phyloP scores from a whole-genome alignment of 345 rosid genomes.

The Melastoma malabathricum region DNA sequence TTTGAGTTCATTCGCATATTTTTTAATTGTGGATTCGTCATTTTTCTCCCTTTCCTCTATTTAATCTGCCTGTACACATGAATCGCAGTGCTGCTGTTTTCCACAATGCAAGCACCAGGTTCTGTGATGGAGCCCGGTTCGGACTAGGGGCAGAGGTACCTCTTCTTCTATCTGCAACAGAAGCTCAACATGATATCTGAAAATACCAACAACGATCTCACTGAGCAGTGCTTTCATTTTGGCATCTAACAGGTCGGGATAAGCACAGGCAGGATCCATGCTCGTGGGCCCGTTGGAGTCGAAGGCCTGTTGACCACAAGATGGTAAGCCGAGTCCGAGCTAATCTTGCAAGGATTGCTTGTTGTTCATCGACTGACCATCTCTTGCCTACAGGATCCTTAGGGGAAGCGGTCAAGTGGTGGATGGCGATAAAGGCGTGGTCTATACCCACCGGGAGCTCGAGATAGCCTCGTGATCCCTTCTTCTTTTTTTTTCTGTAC shows the following conservation, averaged over 20 bases:
- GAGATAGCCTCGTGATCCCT: too few relatives aligned
- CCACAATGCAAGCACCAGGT: constrained; percentile 95
- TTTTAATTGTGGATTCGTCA: too few relatives aligned
- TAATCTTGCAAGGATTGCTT: too few relatives aligned
- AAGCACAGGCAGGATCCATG: constrained; percentile 95
- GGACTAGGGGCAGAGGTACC: constrained; percentile 98
- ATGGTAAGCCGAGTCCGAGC: constrained; percentile 51
- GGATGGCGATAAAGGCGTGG: constrained; percentile 33
- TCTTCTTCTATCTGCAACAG: not conserved
- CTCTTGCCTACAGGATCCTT: constrained; percentile 24
- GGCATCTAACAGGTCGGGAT: constrained; percentile 63
- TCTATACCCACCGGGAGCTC: constrained; percentile 24
- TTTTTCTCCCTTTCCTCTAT: too few relatives aligned
- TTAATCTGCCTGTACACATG: not conserved
- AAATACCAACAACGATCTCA: not conserved
- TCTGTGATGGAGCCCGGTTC: constrained; percentile 90
- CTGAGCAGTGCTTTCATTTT: too few relatives aligned
- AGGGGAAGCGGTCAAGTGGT: constrained; percentile 54
- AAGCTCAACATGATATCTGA: not conserved
- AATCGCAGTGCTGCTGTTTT: constrained; percentile 91
- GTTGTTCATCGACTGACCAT: too few relatives aligned
- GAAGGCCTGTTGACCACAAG: constrained; percentile 89
- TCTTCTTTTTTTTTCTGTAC: too few relatives aligned
- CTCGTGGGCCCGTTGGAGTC: constrained; percentile 98
- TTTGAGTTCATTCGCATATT: too few relatives aligned